Percentiles rank a stretch among this genome's conserved stretches.
These are phyloP conservation scores for Jackrogersella minutella DNA, from an alignment of 495 filamentous ascomycete genomes.

Conservation along the genomic window DNA sequence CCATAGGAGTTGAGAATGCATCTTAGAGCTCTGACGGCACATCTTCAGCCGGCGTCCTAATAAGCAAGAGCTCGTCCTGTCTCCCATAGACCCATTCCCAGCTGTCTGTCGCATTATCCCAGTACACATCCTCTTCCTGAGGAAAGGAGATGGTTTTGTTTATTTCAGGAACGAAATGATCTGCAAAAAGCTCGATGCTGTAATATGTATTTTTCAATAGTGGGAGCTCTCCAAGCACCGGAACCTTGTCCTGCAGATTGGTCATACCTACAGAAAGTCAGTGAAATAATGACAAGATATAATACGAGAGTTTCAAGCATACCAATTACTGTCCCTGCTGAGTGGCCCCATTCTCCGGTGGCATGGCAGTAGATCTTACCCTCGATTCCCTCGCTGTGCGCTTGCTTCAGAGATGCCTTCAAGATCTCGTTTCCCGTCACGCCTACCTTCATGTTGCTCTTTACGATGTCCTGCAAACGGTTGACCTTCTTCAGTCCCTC, in stretches of 20 bases:
- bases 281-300: not conserved
- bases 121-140: conserved; percentile 57
- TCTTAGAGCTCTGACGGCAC: conserved; percentile 26
- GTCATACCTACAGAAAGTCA: conserved; percentile 51
- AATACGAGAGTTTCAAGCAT: conserved; percentile 5
- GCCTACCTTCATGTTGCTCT: conserved; percentile 51
- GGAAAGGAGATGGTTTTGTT: conserved; percentile 53
- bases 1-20: too few species aligned
- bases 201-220: conserved; percentile 54
- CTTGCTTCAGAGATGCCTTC: conserved; percentile 44
- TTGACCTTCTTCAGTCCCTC: conserved; percentile 55
- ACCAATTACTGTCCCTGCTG: conserved; percentile 57
- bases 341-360: conserved; percentile 61
- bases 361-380: conserved; percentile 58
- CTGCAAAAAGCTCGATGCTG: conserved; percentile 57
- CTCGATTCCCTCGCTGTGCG: conserved; percentile 52
- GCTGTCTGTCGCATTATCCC: conserved; percentile 38
- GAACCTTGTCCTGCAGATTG: conserved; percentile 54
- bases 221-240: conserved; percentile 52
- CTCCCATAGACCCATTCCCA: conserved; percentile 58
- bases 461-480: conserved; percentile 56
- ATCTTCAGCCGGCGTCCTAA: conserved; percentile 40
- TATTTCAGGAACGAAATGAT: conserved; percentile 54
- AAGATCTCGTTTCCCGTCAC: conserved; percentile 54
- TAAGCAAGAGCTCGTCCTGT: conserved; percentile 54